Base-by-base conservation (phyloP, 768 basidiomycete species). In the Sarcodon aspratus region DNA sequence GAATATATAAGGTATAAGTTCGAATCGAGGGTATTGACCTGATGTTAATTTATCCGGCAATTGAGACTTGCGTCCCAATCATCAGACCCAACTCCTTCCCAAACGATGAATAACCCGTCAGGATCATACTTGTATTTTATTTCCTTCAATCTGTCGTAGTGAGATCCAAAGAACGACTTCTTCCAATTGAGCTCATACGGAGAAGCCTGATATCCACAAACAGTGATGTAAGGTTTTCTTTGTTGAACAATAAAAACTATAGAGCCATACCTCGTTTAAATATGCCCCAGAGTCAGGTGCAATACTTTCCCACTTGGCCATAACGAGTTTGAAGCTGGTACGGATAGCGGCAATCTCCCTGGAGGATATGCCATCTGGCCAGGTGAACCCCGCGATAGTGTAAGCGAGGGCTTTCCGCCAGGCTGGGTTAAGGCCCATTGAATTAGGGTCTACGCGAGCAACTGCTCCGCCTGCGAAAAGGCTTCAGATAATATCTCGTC, bases 121-220 rank as follows among this genome's bases (percentile, higher is more conserved):
- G 73, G 69, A 56, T 79, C 76, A 46, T 74, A 72, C 51, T 57
- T 63, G 7, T 46, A 33, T 55, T 78, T 77, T 57, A 78, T 71
- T 1, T 48, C 52, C 52, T 64, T 66, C 33, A 76, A 55, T 18
- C 47, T 59, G 3, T 54, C 10, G 43, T 74, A 73, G 51, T 77
- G 71, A 1, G 61, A 50, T 0, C 74, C 74, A 52, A 73, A 78
- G 59, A 74, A 76, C 0, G 68, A 62, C n/a, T 63, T 54, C 54
- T 68, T 59, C 46, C 66, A 69, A 37, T 75, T 57, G 5, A 56
- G 47, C 51, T 75, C 71, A 44, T 69, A 68, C 34, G 67, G 52
- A 1, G 68, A 71, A 2, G 69, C 76, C 74, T 27, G 21, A 27
- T 5, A 37, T 27, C 5, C 21, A 5, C 5, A 27, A 27, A 27